Evolutionary conservation across 2,329 filamentous ascomycete species (phyloP), one percentile per base, ranked within the genome.

Genomic region (Albophoma yamanashiensis): DNA sequence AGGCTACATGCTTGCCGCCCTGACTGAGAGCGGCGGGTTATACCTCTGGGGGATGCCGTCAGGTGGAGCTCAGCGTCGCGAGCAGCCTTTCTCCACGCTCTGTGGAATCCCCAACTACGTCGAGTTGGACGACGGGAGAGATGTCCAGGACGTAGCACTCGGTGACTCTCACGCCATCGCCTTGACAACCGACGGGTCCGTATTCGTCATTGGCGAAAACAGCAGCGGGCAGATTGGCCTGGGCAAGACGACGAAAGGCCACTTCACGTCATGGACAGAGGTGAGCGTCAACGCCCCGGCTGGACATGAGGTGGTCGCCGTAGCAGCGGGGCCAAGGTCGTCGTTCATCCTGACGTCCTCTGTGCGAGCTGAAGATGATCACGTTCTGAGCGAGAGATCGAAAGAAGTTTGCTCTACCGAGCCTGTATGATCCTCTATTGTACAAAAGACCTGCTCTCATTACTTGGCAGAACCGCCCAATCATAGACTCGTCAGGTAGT

Each of bases 401-500:
- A 31, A 53, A 27, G 56, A 61, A 2, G 4, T 6, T 20, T 61
- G 60, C 64, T 73, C 68, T 69, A 66, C 71, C 66, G 70, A 74
- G 69, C 66, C 65, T 69, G 63, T 59, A 65, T 77, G 75, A 79
- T 75, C 74, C 72, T 69, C 73, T 79, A 79, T 77, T 75, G 70
- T 79, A 79, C 77, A 80, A 69, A 65, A 68, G 67, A 67, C 68
- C 67, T 66, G 62, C 60, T 67, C 62, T 59, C 62, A 66, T 65
- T 61, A 62, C 61, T 62, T 62, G 56, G 62, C 64, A 64, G 56
- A 56, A 62, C 63, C 62, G 58, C 56, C 65, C 63, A 60, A 72
- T 86, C 83, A 97, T 84, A 99, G 86, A 84, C 96, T 97, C 75
- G 94, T 97, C 76, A 99, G 80, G 80, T 99, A 99, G 76, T 99